A percentile compares a stretch with the other conserved stretches of the same genome.
These are phyloP conservation scores for Phytopythium litorale DNA, from an alignment of 352 stramenopile genomes.

Conservation along the genomic window DNA sequence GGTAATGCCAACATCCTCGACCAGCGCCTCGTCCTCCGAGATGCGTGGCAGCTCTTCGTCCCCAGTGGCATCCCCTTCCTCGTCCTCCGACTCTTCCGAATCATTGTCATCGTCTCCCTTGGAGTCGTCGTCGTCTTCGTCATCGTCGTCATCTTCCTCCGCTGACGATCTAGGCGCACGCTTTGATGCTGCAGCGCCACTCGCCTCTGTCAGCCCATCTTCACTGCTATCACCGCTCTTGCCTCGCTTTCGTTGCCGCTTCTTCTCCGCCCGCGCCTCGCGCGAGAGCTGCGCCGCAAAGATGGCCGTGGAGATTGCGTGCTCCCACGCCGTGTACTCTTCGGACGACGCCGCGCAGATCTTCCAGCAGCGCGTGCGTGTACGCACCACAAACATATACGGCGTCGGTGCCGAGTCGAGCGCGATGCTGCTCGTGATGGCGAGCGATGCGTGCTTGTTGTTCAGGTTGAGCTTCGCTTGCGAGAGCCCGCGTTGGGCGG, in stretches of 20 bases:
- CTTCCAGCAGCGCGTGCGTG: constrained; percentile 67
- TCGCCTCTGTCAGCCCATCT: not conserved
- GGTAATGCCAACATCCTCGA: not conserved
- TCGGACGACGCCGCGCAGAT: constrained; percentile 47
- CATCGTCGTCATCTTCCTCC: constrained; percentile 37
- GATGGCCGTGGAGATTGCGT: constrained; percentile 70
- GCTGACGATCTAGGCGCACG: constrained; percentile 9
- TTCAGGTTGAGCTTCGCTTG: constrained; percentile 60
- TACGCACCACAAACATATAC: constrained; percentile 66
- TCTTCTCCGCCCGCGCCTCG: constrained; percentile 26
- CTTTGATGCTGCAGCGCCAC: constrained; percentile 7
- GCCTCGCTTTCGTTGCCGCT: constrained; percentile 16
- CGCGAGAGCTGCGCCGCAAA: constrained; percentile 51
- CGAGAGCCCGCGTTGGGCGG: constrained; percentile 48
- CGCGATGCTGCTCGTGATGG: constrained; percentile 52
- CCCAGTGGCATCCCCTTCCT: constrained; percentile 20
- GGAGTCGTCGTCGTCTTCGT: constrained; percentile 32
- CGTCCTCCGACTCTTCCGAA: constrained; percentile 30
- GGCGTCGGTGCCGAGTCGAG: constrained; percentile 58
- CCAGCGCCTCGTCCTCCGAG: constrained; percentile 15
- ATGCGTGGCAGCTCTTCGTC: constrained; percentile 10
- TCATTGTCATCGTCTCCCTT: constrained; percentile 35
- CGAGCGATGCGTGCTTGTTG: constrained; percentile 56
- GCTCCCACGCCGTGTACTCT: constrained; percentile 70
- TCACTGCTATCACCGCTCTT: not conserved